Percentiles rank a stretch among this genome's conserved stretches.
These are phyloP conservation scores for Crithidia mellificae DNA, from an alignment of 208 protist species.

Conservation along the genomic window DNA sequence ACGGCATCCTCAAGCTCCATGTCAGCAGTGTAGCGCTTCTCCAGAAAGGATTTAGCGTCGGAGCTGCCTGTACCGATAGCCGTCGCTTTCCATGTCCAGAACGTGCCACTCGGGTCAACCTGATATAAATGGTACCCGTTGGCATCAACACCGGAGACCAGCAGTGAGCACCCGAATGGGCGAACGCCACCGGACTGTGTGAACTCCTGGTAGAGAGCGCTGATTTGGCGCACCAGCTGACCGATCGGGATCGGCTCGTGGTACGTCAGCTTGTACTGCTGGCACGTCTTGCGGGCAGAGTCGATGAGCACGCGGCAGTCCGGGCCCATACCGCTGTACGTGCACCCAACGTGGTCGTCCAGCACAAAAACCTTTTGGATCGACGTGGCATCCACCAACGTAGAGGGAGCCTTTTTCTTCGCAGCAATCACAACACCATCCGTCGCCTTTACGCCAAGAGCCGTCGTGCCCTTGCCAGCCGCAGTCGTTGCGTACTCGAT, in stretches of 20 bases:
- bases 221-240: constrained; percentile 97
- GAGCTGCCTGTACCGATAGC: constrained; percentile 98
- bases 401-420: constrained; percentile 98
- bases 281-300: constrained; percentile 95
- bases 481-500: constrained; percentile 99
- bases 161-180: constrained; percentile 99
- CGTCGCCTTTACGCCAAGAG: constrained; percentile 92
- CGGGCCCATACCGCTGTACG: constrained; percentile 99
- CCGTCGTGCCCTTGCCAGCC: constrained; percentile 92
- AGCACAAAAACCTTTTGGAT: constrained; percentile 96
- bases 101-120: constrained; percentile 98
- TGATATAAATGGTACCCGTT: constrained; percentile 98
- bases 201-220: constrained; percentile 99
- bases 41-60: constrained; percentile 98
- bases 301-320: constrained; percentile 97
- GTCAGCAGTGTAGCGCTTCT: constrained; percentile 98
- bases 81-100: constrained; percentile 99
- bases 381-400: constrained; percentile 94
- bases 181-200: constrained; percentile 99
- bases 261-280: constrained; percentile 94
- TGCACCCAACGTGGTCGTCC: constrained; percentile 95
- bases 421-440: constrained; percentile 99
- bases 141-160: constrained; percentile 97
- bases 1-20: constrained; percentile 99
- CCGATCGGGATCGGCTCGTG: constrained; percentile 95